Base-by-base conservation (phyloP, 129 eudicot genomes). In the Kitagawia praeruptora region DNA sequence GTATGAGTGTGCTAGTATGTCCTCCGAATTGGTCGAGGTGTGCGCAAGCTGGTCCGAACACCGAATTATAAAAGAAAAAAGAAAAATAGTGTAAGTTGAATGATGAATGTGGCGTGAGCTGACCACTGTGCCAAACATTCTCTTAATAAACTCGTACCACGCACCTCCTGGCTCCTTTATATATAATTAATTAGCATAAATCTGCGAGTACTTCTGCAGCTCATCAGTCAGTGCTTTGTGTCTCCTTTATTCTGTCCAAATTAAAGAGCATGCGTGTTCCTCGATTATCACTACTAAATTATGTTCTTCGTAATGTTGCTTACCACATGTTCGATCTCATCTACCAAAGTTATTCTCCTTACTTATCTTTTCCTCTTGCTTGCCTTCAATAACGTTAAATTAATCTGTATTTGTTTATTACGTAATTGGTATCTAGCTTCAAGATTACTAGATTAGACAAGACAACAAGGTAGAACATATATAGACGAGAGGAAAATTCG, bases 221-320 rank as follows among this genome's bases (percentile, higher is more conserved):
- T 84, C 84, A 72, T 85, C 82, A 87, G 90, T 88, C 86, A 61
- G 69, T 61, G 69, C 69, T 61, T 61, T 61, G 84, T 90, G 96
- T 90, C 92, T 86, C 92, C 96, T 85, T 87, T 86, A 86, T 86
- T 88, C 93, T 83, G 87, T 85, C 89, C 89, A 86, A 88, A 37
- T 58, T 58, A 1, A 2, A 25, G 8, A 25, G 96, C 98, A 92
- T 89, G 98, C 96, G 77, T 75, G 41, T 28, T 48, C 78, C 91
- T 92, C 87, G 96, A 80, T 77, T 79, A 51, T 78, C 69, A 23
- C 69, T 4, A 9, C 12, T 61, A 8, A 8, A 0, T 61, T 61
- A 25, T 0, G 69, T 61, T 61, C 27, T 89, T 73, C 2, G 15
- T 46, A 46, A 9, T 87, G 87, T 77, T 88, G 92, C 87, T 84